phyloP scores from a whole-genome alignment of 495 filamentous ascomycete genomes.

The Acidomyces sp. region DNA sequence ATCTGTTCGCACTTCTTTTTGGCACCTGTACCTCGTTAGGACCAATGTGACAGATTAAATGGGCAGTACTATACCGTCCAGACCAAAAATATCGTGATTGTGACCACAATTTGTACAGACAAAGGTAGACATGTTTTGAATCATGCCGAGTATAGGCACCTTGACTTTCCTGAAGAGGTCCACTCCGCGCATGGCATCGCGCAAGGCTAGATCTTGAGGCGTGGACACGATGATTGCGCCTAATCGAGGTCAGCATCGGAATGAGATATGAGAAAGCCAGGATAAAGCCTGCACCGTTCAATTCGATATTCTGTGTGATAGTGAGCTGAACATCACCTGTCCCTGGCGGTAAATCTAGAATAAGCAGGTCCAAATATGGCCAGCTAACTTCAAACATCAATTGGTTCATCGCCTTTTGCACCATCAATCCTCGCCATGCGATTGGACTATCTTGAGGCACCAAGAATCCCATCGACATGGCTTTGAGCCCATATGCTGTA shows the following conservation, averaged over 20 bases:
- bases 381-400: slow-evolving; percentile 88
- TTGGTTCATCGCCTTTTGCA: slow-evolving; percentile 93
- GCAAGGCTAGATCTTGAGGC: slow-evolving; percentile 78
- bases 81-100: slow-evolving; percentile 69
- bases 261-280: background rate
- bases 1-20: slow-evolving; percentile 47
- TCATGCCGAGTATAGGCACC: slow-evolving; percentile 73
- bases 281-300: slow-evolving; percentile 48
- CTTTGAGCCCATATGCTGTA: slow-evolving; percentile 90
- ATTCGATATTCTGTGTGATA: slow-evolving; percentile 75
- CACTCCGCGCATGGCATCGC: slow-evolving; percentile 78
- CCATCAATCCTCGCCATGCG: slow-evolving; percentile 95
- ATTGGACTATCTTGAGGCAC: slow-evolving; percentile 65
- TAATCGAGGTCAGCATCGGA: slow-evolving; percentile 16
- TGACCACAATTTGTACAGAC: slow-evolving; percentile 63
- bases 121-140: slow-evolving; percentile 91
- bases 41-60: background rate
- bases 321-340: slow-evolving; percentile 91
- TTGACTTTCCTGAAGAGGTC: slow-evolving; percentile 80
- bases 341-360: slow-evolving; percentile 85
- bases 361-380: slow-evolving; percentile 68
- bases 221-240: slow-evolving; percentile 84
- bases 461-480: slow-evolving; percentile 97
- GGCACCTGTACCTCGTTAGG: slow-evolving; percentile 6
- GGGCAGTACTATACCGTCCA: slow-evolving; percentile 28